A percentile compares a stretch with the other conserved stretches of the same genome.
phyloP scores from a whole-genome alignment of 1,284 basidiomycete genomes.

The Athelia sp. region DNA sequence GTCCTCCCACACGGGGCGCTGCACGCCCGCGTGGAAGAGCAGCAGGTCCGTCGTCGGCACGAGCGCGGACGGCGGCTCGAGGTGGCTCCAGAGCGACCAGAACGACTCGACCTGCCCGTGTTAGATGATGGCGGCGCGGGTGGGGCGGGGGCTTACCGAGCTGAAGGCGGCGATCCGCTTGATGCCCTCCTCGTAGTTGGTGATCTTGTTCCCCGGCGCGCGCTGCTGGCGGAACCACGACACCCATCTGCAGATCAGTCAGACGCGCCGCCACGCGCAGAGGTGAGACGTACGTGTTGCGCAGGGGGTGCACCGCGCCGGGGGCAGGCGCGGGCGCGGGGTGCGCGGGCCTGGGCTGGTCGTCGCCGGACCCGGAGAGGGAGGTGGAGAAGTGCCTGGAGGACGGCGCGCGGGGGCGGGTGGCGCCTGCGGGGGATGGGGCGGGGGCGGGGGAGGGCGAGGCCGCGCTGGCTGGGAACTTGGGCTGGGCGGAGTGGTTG shows the following conservation, averaged over 20 bases:
- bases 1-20: conserved; percentile 88
- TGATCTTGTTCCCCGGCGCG: conserved; percentile 73
- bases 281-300: conserved; percentile 78
- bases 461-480: conserved; percentile 51
- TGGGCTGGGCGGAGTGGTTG: conserved; percentile 68
- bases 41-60: conserved; percentile 81
- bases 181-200: conserved; percentile 83
- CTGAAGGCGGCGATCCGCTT: conserved; percentile 77
- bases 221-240: conserved; percentile 86
- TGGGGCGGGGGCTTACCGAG: conserved; percentile 45
- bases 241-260: conserved; percentile 55
- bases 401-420: conserved; percentile 42
- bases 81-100: conserved; percentile 80
- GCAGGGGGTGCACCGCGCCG: conserved; percentile 58
- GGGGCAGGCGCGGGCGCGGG: conserved; percentile 27
- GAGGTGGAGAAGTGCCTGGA: conserved; percentile 77
- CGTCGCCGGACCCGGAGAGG: conserved; percentile 33
- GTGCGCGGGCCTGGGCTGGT: conserved; percentile 41
- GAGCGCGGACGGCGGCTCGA: conserved; percentile 67
- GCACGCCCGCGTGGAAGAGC: conserved; percentile 77
- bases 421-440: conserved; percentile 22
- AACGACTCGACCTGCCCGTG: conserved; percentile 69
- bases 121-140: conserved; percentile 7
- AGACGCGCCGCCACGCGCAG: conserved; percentile 17
- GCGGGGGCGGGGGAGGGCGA: conserved; percentile 13